A percentile compares a stretch with the other conserved stretches of the same genome.
phyloP scores from a whole-genome alignment of 2,329 filamentous ascomycete species.

The Lecanicillium sp. region DNA sequence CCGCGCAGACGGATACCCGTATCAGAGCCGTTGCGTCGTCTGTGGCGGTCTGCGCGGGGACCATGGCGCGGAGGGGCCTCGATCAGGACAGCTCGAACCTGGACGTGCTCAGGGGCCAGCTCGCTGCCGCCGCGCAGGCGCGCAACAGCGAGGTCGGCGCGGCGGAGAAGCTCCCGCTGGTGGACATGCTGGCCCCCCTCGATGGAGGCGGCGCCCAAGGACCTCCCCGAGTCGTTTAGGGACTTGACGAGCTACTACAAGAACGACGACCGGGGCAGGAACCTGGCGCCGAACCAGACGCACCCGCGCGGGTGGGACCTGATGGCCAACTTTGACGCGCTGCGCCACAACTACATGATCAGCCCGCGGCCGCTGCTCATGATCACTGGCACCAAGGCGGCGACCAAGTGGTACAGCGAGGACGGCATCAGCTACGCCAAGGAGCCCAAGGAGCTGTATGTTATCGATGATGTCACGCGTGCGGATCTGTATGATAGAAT shows the following conservation, averaged over 20 bases:
- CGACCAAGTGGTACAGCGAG: conserved; percentile 9
- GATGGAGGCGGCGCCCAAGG: conserved; percentile 6
- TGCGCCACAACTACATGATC: background rate
- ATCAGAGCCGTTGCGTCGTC: conserved; percentile 30
- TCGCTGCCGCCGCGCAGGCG: conserved; percentile 10
- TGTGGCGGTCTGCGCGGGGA: conserved; percentile 26
- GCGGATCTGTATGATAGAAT: too few relatives aligned
- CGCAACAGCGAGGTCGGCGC: conserved; percentile 4
- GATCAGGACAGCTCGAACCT: conserved; percentile 10
- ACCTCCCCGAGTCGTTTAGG: conserved; percentile 10
- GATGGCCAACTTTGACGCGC: conserved; percentile 1
- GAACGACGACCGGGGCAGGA: background rate
- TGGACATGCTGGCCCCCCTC: background rate
- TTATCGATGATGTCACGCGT: too few relatives aligned
- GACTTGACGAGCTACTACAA: conserved; percentile 14
- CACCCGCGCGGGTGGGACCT: background rate
- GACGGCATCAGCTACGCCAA: conserved; percentile 12
- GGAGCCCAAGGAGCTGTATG: conserved; percentile 18
- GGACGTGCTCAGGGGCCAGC: background rate
- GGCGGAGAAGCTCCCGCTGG: background rate
- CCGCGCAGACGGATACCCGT: conserved; percentile 30
- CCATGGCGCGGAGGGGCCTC: conserved; percentile 20
- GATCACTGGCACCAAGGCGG: conserved; percentile 3
- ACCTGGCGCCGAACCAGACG: background rate
- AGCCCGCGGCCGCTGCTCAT: conserved; percentile 1